A percentile compares a stretch with the other conserved stretches of the same genome.
Evolutionary conservation across 805 yeast genomes (phyloP).

Genomic region (Lipomyces sp.): DNA sequence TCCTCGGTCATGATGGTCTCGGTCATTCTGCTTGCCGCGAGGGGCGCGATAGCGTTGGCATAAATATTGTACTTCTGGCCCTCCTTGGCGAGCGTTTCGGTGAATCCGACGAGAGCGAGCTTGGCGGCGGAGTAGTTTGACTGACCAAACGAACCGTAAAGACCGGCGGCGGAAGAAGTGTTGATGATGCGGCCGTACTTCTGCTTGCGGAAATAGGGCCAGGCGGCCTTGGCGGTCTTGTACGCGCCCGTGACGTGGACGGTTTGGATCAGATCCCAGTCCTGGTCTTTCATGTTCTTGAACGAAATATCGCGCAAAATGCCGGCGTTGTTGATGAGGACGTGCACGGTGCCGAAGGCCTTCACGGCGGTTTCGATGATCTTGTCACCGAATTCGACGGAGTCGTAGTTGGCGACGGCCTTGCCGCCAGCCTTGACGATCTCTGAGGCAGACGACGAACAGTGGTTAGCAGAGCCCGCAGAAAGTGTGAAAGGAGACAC

Average conservation of each 20-base stretch:
- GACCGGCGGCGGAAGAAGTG: constrained; percentile 97
- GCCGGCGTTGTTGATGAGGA: constrained; percentile 92
- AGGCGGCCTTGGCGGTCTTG: constrained; percentile 80
- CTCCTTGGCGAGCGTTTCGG: constrained; percentile 93
- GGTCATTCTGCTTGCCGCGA: constrained; percentile 96
- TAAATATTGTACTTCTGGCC: constrained; percentile 80
- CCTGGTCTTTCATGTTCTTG: constrained; percentile 78
- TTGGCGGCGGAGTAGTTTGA: constrained; percentile 94
- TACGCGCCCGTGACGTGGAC: constrained; percentile 91
- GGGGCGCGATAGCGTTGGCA: constrained; percentile 87
- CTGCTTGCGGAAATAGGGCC: constrained; percentile 85
- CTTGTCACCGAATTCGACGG: constrained; percentile 79
- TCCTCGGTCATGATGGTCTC: constrained; percentile 85
- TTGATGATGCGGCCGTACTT: constrained; percentile 83
- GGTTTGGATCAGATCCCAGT: constrained; percentile 72
- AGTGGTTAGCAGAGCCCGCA: not conserved
- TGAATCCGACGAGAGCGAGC: constrained; percentile 81
- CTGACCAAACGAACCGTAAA: constrained; percentile 96
- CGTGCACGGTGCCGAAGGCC: constrained; percentile 82
- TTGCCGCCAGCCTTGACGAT: constrained; percentile 70
- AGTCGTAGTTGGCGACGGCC: constrained; percentile 93
- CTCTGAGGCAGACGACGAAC: constrained; percentile 42
- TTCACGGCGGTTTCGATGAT: constrained; percentile 83
- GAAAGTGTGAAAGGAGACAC: not conserved
- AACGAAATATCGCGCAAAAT: constrained; percentile 84